Conservation (phyloP, 345 rosid genomes). For the Syzygium grande region DNA sequence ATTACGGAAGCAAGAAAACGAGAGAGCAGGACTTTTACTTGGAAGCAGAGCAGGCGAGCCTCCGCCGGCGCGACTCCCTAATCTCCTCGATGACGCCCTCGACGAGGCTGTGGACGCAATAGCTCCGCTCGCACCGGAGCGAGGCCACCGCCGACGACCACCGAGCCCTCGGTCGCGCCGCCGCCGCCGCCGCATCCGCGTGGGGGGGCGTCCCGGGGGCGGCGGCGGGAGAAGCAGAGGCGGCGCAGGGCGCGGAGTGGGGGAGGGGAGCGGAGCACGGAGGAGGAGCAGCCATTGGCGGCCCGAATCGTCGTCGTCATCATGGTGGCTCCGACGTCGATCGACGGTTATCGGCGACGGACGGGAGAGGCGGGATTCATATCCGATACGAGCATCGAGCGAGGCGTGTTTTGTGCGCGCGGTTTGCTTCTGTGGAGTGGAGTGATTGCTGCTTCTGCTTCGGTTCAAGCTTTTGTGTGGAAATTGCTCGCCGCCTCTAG, state of each 20-base stretch:
- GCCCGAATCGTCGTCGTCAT: conserved; percentile 59
- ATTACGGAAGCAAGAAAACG: neutral
- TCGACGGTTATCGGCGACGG: neutral
- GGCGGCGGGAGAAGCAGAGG: conserved; percentile 1
- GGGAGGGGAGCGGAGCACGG: conserved; percentile 5
- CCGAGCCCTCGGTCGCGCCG: neutral
- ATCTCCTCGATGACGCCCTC: conserved; percentile 64
- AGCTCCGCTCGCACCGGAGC: conserved; percentile 10
- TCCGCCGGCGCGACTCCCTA: conserved; percentile 29
- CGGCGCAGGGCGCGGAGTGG: neutral
- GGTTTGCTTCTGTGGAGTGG: neutral
- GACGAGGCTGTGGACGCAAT: conserved; percentile 50
- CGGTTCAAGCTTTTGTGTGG: neutral
- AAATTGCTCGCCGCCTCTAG: neutral
- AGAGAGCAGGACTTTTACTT: conserved; percentile 29
- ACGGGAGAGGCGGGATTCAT: neutral
- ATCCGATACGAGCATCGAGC: neutral
- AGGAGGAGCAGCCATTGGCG: conserved; percentile 20
- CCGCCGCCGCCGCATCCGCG: neutral
- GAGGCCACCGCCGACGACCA: conserved; percentile 11
- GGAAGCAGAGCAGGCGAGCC: conserved; percentile 49
- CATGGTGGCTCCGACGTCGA: neutral
- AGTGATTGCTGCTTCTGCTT: neutral
- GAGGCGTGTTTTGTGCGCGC: neutral
- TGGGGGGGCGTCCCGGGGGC: conserved; percentile 33